These are phyloP conservation scores for Heliamphora pulchella DNA, from an alignment of 179 eudicot species.

Conservation along the genomic window DNA sequence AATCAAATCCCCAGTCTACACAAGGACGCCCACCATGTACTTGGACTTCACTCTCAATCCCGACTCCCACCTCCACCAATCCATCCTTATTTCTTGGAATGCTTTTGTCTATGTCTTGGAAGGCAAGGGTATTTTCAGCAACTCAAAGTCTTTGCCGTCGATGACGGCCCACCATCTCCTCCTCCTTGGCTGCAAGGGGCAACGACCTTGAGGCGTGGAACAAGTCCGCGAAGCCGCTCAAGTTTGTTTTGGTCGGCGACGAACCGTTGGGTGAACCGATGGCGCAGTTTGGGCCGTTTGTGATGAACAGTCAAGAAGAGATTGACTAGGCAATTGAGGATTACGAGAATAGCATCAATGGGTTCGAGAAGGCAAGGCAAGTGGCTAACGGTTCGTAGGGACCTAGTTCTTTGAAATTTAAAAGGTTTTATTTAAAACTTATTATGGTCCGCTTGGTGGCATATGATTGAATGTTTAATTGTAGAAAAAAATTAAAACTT, in stretches of 20 bases:
- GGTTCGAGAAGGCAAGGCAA: slow-evolving; percentile 69
- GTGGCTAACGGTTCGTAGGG: too few species aligned
- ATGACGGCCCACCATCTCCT: slow-evolving; percentile 48
- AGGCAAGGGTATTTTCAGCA: slow-evolving; percentile 75
- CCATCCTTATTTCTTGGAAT: slow-evolving; percentile 57
- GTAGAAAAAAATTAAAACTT: too few species aligned
- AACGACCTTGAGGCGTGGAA: slow-evolving; percentile 67
- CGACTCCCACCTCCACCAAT: slow-evolving; percentile 48
- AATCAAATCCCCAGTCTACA: slow-evolving; percentile 45
- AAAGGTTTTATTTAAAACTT: too few species aligned
- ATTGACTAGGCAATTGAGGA: slow-evolving; percentile 75
- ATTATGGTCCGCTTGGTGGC: too few species aligned
- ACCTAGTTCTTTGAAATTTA: too few species aligned
- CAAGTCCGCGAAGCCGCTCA: slow-evolving; percentile 31
- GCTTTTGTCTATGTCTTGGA: slow-evolving; percentile 66
- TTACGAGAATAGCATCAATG: slow-evolving; percentile 60
- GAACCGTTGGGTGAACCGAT: slow-evolving; percentile 74
- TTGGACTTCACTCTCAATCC: slow-evolving; percentile 70
- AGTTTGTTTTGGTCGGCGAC: slow-evolving; percentile 66
- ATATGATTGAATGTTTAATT: too few species aligned
- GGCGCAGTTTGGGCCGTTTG: slow-evolving; percentile 76
- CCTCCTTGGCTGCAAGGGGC: slow-evolving; percentile 40
- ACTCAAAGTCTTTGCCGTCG: slow-evolving; percentile 26
- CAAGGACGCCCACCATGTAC: slow-evolving; percentile 74
- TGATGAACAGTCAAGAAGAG: slow-evolving; percentile 83